Conservation (phyloP, 345 rosid species). For the Aegle marmelos region DNA sequence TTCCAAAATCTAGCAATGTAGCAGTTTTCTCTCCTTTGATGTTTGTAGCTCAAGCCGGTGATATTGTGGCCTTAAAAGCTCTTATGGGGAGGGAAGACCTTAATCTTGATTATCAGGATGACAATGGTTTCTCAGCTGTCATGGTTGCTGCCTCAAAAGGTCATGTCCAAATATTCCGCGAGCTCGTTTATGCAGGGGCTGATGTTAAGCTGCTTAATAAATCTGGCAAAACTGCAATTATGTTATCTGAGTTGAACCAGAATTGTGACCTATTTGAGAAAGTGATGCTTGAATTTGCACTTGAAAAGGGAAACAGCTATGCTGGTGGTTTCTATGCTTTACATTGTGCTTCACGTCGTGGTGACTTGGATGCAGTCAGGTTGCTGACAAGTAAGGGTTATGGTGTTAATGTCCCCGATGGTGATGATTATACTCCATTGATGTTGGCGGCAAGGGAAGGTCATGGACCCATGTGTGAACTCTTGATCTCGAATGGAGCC, state of each 20-base stretch:
- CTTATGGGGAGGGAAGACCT: constrained; percentile 40
- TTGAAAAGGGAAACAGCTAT: constrained; percentile 68
- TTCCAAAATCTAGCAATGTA: constrained; percentile 55
- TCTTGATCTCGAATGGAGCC: constrained; percentile 65
- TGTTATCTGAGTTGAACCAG: constrained; percentile 58
- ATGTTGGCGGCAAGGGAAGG: constrained; percentile 95
- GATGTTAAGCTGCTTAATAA: constrained; percentile 77
- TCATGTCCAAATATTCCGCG: constrained; percentile 69
- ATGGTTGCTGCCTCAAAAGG: constrained; percentile 86
- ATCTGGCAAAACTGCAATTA: constrained; percentile 70
- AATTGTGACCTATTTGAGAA: constrained; percentile 72
- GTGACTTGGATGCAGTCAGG: constrained; percentile 69
- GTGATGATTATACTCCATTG: constrained; percentile 86
- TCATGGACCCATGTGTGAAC: constrained; percentile 54
- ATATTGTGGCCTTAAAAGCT: constrained; percentile 55
- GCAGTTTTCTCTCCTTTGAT: constrained; percentile 58
- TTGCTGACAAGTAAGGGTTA: constrained; percentile 63
- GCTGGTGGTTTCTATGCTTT: constrained; percentile 85
- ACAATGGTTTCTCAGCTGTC: constrained; percentile 77
- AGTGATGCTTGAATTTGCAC: constrained; percentile 91
- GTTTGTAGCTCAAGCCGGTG: constrained; percentile 68
- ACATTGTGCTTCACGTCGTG: constrained; percentile 93
- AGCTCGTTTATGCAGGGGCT: constrained; percentile 81
- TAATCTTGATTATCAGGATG: constrained; percentile 74
- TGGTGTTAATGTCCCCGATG: constrained; percentile 67